Percentiles rank a stretch among this genome's conserved stretches.
Conservation (phyloP, 495 filamentous ascomycete species). For the Margaritispora aquatica region DNA sequence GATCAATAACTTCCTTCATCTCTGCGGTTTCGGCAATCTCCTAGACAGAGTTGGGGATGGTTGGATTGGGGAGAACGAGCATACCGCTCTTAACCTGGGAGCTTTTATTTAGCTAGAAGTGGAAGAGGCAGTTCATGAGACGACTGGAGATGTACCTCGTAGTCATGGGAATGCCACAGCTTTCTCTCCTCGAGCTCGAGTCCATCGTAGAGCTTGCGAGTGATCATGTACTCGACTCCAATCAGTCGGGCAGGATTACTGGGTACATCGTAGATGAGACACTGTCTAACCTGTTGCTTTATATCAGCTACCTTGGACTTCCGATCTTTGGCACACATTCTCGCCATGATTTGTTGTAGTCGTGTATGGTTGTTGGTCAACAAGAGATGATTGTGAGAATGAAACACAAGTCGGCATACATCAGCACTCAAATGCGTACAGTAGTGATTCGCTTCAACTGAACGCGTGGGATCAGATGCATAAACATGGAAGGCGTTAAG, state of each 20-base stretch:
- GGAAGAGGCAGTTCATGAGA: too few species aligned
- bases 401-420: slow-evolving; percentile 49
- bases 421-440: slow-evolving; percentile 36
- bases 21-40: slow-evolving; percentile 34
- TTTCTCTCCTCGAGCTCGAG: slow-evolving; percentile 49
- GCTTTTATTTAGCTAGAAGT: too few species aligned
- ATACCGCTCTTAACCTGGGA: slow-evolving; percentile 26
- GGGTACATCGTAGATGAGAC: slow-evolving; percentile 73
- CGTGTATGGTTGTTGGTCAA: too few species aligned
- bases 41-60: slow-evolving; percentile 72
- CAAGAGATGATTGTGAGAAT: too few species aligned
- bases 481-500: not conserved
- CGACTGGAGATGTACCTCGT: too few species aligned
- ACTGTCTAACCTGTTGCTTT: slow-evolving; percentile 33
- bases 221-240: slow-evolving; percentile 93
- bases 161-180: slow-evolving; percentile 35
- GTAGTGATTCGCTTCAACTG: slow-evolving; percentile 33
- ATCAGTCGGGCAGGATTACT: slow-evolving; percentile 67
- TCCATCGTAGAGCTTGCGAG: slow-evolving; percentile 64
- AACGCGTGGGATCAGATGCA: slow-evolving; percentile 13
- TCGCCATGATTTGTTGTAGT: too few species aligned
- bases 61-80: slow-evolving; percentile 31
- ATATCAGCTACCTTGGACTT: too few species aligned
- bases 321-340: too few species aligned
- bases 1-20: slow-evolving; percentile 30